These are phyloP conservation scores for Adansonia rubrostipa DNA, from an alignment of 441 rosid species.

Conservation along the genomic window DNA sequence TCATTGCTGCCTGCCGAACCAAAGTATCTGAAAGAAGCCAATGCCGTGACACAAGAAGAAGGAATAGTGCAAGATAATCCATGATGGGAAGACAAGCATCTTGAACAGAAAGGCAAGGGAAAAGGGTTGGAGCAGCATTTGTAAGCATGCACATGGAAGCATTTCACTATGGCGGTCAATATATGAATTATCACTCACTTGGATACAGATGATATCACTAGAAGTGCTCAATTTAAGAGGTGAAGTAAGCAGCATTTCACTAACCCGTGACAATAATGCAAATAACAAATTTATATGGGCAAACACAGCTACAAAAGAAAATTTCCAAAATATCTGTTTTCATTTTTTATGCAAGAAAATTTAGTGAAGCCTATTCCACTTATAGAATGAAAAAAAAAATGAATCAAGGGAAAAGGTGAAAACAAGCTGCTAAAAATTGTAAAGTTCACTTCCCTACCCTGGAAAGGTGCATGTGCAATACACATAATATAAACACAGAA, in stretches of 20 bases:
- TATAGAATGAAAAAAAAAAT: not conserved
- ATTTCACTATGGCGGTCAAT: not conserved
- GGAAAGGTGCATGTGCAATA: not conserved
- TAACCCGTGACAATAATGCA: not conserved
- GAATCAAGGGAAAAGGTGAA: not conserved
- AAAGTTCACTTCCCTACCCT: not conserved
- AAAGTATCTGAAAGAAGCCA: conserved; percentile 58
- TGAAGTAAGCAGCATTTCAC: not conserved
- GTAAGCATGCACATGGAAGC: not conserved
- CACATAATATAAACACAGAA: conserved; percentile 12
- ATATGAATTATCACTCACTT: not conserved
- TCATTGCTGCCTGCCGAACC: conserved; percentile 76
- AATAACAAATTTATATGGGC: not conserved
- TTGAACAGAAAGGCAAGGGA: not conserved
- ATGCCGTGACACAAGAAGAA: not conserved
- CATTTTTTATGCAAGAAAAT: not conserved
- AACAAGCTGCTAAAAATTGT: not conserved
- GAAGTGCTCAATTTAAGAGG: conserved; percentile 14
- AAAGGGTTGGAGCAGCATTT: not conserved
- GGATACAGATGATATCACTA: not conserved
- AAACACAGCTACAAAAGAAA: not conserved
- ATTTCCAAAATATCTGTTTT: not conserved
- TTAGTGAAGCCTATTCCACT: not conserved
- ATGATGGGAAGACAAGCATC: conserved; percentile 15
- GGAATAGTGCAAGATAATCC: not conserved